Percentiles rank a stretch among this genome's conserved stretches.
These are phyloP conservation scores for Quercus alba DNA, from an alignment of 306 rosid species.

Conservation along the genomic window DNA sequence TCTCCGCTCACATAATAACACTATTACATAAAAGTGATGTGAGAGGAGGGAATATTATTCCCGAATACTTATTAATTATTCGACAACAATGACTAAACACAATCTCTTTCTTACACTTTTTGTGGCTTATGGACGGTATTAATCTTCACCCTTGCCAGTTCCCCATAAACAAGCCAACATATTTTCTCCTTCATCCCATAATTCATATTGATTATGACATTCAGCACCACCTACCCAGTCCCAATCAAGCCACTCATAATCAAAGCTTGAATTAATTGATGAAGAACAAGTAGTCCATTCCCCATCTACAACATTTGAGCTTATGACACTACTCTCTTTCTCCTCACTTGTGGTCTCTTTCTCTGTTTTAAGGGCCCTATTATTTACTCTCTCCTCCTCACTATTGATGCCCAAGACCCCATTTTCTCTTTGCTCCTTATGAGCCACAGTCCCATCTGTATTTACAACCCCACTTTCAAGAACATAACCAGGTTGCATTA, in stretches of 20 bases:
- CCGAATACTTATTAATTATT: too few relatives aligned
- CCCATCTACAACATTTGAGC: constrained; percentile 39
- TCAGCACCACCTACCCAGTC: constrained; percentile 38
- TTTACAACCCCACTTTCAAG: constrained; percentile 26
- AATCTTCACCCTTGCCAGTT: constrained; percentile 14
- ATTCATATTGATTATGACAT: constrained; percentile 28
- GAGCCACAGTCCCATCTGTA: constrained; percentile 10
- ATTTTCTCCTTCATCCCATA: constrained; percentile 35
- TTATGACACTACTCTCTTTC: constrained; percentile 23
- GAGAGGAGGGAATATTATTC: too few relatives aligned
- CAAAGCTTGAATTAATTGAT: constrained; percentile 36
- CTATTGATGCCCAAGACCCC: constrained; percentile 1
- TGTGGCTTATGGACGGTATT: constrained; percentile 3
- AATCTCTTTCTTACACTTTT: not conserved
- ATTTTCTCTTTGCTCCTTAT: constrained; percentile 16
- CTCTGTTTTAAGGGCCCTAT: not conserved
- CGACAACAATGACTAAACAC: too few relatives aligned
- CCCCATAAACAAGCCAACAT: constrained; percentile 41
- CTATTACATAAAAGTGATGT: too few relatives aligned
- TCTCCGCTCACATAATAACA: too few relatives aligned
- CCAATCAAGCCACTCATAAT: constrained; percentile 53
- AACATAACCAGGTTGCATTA: constrained; percentile 25
- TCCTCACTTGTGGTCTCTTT: constrained; percentile 17
- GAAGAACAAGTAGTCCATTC: constrained; percentile 36
- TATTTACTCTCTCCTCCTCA: not conserved